Percentiles rank a stretch among this genome's conserved stretches.
Evolutionary conservation across 495 filamentous ascomycete species (phyloP).

Genomic region (Aspergillus olivimuriae): DNA sequence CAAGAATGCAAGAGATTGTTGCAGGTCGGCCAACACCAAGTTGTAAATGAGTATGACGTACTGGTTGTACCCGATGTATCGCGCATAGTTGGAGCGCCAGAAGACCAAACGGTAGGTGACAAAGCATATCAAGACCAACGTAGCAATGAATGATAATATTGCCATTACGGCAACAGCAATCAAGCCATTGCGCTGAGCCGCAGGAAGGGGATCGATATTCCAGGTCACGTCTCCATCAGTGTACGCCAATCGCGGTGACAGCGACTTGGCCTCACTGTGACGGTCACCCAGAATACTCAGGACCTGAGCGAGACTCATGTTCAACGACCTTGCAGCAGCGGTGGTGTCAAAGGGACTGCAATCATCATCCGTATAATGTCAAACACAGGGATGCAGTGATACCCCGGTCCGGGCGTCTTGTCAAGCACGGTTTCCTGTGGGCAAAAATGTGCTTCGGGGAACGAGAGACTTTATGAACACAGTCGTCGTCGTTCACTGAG

Average conservation of each 20-base stretch:
- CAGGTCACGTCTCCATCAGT: conserved; percentile 5
- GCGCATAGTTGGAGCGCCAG: conserved; percentile 44
- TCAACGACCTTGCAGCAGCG: conserved; percentile 3
- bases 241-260: conserved; percentile 20
- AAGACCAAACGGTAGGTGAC: conserved; percentile 52
- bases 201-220: conserved; percentile 43
- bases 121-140: conserved; percentile 44
- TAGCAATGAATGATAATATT: conserved; percentile 54
- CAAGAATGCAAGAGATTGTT: conserved; percentile 62
- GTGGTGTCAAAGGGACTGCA: not conserved
- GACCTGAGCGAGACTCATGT: conserved; percentile 22
- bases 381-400: not conserved
- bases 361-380: conserved; percentile 7
- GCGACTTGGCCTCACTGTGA: conserved; percentile 7
- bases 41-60: conserved; percentile 70
- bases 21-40: conserved; percentile 66
- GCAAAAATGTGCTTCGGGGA: too few relatives aligned
- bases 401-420: not conserved
- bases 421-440: too few relatives aligned
- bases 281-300: conserved; percentile 16
- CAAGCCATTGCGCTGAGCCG: conserved; percentile 42
- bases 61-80: conserved; percentile 57
- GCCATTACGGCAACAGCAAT: conserved; percentile 52
- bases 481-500: too few relatives aligned
- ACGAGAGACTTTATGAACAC: too few relatives aligned